These are phyloP conservation scores for Rostrohypoxylon terebratum DNA, from an alignment of 495 filamentous ascomycete species.

Conservation along the genomic window DNA sequence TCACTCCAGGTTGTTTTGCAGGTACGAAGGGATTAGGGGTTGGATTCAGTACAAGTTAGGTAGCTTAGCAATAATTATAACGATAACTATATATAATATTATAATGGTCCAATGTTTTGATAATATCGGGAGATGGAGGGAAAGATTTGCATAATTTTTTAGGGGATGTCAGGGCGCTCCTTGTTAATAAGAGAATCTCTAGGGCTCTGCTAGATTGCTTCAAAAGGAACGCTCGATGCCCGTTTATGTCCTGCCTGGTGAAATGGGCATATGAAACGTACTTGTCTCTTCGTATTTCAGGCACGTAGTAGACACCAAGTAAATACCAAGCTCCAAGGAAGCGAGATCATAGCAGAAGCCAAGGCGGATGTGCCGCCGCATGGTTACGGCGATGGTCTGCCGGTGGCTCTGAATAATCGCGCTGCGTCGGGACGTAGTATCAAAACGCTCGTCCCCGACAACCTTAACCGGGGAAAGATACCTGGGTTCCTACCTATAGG, in stretches of 20 bases:
- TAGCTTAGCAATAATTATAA: conserved; percentile 24
- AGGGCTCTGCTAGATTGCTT: not conserved
- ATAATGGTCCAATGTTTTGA: not conserved
- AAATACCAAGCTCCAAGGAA: not conserved
- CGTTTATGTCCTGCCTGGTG: not conserved
- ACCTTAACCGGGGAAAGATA: not conserved
- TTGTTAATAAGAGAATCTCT: not conserved
- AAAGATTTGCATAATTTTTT: not conserved
- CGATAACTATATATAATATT: conserved; percentile 11
- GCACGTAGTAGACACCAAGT: not conserved
- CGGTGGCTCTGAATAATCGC: conserved; percentile 41
- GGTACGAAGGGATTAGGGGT: not conserved
- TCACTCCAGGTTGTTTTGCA: conserved; percentile 13
- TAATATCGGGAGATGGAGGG: not conserved
- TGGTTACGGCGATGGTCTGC: conserved; percentile 4
- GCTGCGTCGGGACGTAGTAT: conserved; percentile 25
- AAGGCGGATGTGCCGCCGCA: conserved; percentile 5
- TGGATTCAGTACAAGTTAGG: not conserved
- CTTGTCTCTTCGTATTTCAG: not conserved
- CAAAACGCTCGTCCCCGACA: not conserved
- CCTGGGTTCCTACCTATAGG: not conserved
- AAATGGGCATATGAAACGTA: not conserved
- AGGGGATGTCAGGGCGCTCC: not conserved
- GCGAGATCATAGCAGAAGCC: not conserved
- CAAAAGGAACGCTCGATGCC: not conserved